These are phyloP conservation scores for Mucor circinelloides DNA, from an alignment of 371 early-diverging fungal genomes.

Conservation along the genomic window DNA sequence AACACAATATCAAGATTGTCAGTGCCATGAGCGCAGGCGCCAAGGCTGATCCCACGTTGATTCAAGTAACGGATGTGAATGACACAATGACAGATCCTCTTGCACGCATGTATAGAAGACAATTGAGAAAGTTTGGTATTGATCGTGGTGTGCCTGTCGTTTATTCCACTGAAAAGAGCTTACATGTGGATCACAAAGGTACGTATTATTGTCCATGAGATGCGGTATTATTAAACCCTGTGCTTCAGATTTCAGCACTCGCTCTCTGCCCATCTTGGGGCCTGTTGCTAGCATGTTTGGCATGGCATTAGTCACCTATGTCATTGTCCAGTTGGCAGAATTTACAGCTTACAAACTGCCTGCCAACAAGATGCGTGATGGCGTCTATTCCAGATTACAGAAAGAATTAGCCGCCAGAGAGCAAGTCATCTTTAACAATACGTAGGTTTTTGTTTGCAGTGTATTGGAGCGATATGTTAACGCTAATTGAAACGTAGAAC, in stretches of 20 bases:
- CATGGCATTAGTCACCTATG: constrained; percentile 84
- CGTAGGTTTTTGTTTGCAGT: constrained; percentile 30
- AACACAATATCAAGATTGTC: constrained; percentile 71
- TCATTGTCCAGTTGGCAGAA: constrained; percentile 76
- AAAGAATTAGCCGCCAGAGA: constrained; percentile 77
- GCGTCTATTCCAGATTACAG: constrained; percentile 72
- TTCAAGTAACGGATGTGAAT: constrained; percentile 91
- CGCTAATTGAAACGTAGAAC: background rate
- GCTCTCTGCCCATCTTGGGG: constrained; percentile 81
- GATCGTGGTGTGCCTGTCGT: constrained; percentile 82
- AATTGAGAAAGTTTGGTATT: constrained; percentile 71
- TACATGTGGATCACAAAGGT: constrained; percentile 4
- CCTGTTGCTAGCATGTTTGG: constrained; percentile 94
- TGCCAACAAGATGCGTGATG: constrained; percentile 73
- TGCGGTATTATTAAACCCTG: background rate
- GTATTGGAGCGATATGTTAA: background rate
- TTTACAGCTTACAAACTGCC: constrained; percentile 74
- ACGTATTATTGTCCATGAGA: background rate
- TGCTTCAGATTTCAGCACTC: constrained; percentile 81
- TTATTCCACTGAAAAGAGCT: constrained; percentile 89
- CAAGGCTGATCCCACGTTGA: constrained; percentile 90
- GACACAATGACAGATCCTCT: constrained; percentile 90
- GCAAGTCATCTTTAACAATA: constrained; percentile 40
- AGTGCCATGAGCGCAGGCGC: constrained; percentile 93
- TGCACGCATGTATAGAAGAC: constrained; percentile 81